Evolutionary conservation across 163 green algal species (phyloP).

Genomic region (Coccomyxa subellipsoidea): DNA sequence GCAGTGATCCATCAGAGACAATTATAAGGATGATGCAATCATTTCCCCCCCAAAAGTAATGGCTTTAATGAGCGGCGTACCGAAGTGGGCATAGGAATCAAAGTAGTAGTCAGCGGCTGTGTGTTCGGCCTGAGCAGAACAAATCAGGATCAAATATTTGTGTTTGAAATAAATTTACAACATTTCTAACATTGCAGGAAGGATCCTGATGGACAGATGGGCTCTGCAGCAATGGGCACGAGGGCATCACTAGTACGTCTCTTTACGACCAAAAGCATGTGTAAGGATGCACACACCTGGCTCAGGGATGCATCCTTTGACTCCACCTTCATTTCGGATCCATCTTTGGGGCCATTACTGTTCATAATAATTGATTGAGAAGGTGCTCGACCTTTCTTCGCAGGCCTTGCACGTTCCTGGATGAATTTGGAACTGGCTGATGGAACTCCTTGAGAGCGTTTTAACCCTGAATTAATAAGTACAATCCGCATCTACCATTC

Average conservation of each 20-base stretch:
- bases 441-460: neutral
- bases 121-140: slow-evolving; percentile 36
- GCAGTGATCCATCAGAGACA: no score
- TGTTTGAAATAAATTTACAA: no score
- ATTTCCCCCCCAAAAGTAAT: no score
- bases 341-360: neutral
- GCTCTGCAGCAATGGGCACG: neutral
- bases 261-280: neutral
- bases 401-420: neutral
- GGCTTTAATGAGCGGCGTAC: no score
- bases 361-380: no score
- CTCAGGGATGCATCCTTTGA: neutral
- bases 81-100: slow-evolving; percentile 82
- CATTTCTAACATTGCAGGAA: no score
- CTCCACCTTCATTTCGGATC: neutral
- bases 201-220: no score
- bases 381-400: no score
- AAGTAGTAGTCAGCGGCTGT: slow-evolving; percentile 81
- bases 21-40: no score
- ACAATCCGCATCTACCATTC: neutral
- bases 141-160: neutral
- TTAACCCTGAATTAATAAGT: neutral
- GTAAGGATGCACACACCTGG: neutral
- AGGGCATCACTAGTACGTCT: neutral
- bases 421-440: neutral